phyloP scores from a whole-genome alignment of 2,329 filamentous ascomycete genomes.

The Stachybotrys elegans region DNA sequence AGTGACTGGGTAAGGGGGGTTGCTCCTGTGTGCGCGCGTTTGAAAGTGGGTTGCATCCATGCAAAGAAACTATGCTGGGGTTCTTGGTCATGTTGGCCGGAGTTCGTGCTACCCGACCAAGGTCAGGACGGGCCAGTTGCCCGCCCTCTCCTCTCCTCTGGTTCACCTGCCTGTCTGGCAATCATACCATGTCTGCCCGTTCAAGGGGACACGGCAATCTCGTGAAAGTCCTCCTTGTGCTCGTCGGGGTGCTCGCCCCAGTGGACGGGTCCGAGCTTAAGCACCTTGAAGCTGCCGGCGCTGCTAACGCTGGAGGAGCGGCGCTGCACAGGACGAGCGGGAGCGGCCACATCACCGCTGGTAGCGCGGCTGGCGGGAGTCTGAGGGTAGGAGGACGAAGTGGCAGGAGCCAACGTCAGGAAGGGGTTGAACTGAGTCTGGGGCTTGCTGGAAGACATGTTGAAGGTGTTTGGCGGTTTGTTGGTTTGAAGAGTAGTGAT shows the following conservation, averaged over 20 bases:
- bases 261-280: constrained; percentile 62
- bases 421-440: constrained; percentile 28
- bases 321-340: constrained; percentile 26
- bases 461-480: background rate
- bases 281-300: constrained; percentile 40
- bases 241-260: constrained; percentile 55
- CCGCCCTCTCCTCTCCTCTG: too few species aligned
- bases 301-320: constrained; percentile 52
- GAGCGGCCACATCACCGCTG: constrained; percentile 15
- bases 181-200: too few species aligned
- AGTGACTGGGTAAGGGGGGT: too few species aligned
- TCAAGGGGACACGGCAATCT: constrained; percentile 23
- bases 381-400: constrained; percentile 51
- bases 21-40: too few species aligned
- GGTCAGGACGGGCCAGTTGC: too few species aligned
- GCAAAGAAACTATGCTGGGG: too few species aligned
- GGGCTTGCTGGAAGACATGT: constrained; percentile 1
- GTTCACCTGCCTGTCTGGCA: too few species aligned
- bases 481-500: background rate
- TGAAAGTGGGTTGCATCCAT: too few species aligned
- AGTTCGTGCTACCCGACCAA: too few species aligned
- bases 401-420: constrained; percentile 54
- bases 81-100: too few species aligned
- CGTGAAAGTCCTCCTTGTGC: constrained; percentile 52
- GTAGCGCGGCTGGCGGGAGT: constrained; percentile 24